Evolutionary conservation across 768 basidiomycete species (phyloP).

Genomic region (Lentinula guzmanii): DNA sequence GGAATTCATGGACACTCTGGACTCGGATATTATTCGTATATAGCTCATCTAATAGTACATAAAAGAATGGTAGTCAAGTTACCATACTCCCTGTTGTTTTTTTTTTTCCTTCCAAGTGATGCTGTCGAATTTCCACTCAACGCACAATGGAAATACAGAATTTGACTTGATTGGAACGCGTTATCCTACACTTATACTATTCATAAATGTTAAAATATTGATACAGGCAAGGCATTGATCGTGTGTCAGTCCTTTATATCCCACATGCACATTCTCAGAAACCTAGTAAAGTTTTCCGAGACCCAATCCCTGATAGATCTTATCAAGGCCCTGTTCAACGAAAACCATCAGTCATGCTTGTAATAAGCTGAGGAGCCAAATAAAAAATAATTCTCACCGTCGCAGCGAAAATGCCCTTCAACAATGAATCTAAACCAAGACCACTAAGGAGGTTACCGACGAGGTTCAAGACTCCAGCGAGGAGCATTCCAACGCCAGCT

Average conservation of each 20-base stretch:
- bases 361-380: not conserved
- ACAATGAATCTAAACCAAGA: slow-evolving; percentile 25
- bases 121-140: no score
- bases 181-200: no score
- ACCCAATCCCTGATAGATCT: slow-evolving; percentile 28
- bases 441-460: slow-evolving; percentile 26
- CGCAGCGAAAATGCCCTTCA: slow-evolving; percentile 25
- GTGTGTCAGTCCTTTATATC: not conserved
- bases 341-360: not conserved
- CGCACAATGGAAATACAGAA: no score
- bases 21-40: no score
- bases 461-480: slow-evolving; percentile 29
- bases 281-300: slow-evolving; percentile 15
- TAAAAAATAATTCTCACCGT: slow-evolving; percentile 14
- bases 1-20: no score
- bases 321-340: slow-evolving; percentile 21
- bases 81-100: no score
- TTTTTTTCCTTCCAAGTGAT: no score
- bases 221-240: not conserved
- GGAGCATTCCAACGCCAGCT: slow-evolving; percentile 28
- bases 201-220: not conserved
- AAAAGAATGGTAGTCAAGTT: no score
- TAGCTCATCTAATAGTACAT: no score
- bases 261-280: not conserved
- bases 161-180: no score